Conservation (phyloP, 129 eudicot species). For the Dittrichia graveolens region DNA sequence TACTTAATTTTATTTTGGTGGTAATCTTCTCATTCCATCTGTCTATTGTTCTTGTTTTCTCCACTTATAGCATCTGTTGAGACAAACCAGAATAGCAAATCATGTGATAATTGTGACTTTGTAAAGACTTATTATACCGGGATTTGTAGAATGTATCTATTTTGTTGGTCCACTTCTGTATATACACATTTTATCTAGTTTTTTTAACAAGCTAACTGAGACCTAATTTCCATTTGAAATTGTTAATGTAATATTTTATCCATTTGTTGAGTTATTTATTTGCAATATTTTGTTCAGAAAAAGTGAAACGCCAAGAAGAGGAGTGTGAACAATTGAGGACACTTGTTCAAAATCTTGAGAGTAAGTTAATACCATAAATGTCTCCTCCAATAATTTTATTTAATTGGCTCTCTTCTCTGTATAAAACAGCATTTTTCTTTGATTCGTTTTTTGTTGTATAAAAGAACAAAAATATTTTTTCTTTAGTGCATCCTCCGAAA, state of each 20-base stretch:
- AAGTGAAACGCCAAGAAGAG: constrained; percentile 54
- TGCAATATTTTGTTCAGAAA: constrained; percentile 42
- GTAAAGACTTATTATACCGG: too few relatives aligned
- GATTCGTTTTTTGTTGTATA: too few relatives aligned
- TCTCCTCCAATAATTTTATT: constrained; percentile 1
- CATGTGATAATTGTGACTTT: too few relatives aligned
- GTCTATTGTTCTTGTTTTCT: too few relatives aligned
- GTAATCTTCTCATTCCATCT: background rate
- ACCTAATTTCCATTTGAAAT: background rate
- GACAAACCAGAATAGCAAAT: too few relatives aligned
- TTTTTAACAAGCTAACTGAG: background rate
- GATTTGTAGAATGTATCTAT: background rate
- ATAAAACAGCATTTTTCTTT: background rate
- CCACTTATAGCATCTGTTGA: too few relatives aligned
- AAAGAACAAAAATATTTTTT: too few relatives aligned
- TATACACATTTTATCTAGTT: too few relatives aligned
- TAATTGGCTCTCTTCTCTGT: background rate
- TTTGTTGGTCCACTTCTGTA: background rate
- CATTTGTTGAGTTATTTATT: background rate
- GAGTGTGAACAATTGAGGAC: constrained; percentile 70
- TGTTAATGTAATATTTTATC: background rate
- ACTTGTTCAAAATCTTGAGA: constrained; percentile 73
- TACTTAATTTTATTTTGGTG: constrained; percentile 15
- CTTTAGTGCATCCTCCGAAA: background rate
- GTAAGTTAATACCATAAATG: constrained; percentile 39